Base-by-base conservation (phyloP, 1,139 yeast genomes). In the Lodderomyces jiufengensis region DNA sequence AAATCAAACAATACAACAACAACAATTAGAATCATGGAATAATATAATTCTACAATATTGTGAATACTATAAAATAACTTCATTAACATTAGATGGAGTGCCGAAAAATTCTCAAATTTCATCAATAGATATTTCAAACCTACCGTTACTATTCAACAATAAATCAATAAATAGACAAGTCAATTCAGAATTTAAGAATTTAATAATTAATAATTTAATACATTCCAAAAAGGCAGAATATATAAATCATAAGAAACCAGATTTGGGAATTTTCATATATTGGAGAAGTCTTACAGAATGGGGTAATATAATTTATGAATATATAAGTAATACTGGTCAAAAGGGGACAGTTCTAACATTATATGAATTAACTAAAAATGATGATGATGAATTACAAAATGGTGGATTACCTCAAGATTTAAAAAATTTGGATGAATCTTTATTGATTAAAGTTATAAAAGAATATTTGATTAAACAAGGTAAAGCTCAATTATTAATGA, bases 221-320 rank as follows among this genome's bases (percentile, higher is more conserved):
- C 63, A 63, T 25, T 66, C 72, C 31, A 61, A 58, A 29, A 57
- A 65, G 33, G 88, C 79, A 1, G 80, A 67, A 28, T 78, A 78
- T 66, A 59, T 73, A 27, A 58, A 70, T 44, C 50, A 59, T 4
- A 66, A 65, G 42, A 56, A 60, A 37, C 73, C 69, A 21, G 70
- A 64, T 27, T 49, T 56, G 23, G 79, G 77, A 9, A 53, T 79
- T 40, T 70, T 66, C 30, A 67, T 90, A 4, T 78, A 78, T 47
- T 87, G 95, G 90, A 73, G 80, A 43, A 66, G 77, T 10, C 66
- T 84, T 9, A 79, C 70, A 12, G 94, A 86, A 42, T 86, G 97
- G 95, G 85, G 88, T 0, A 74, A 78, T 11, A 52, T 74, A 24
- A 51, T 69, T 21, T 57, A 62, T 43, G 62, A 54, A 15, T 61